Evolutionary conservation across 2,329 filamentous ascomycete species (phyloP), one percentile per base, ranked within the genome.

Genomic region (Trichoderma simmonsii): DNA sequence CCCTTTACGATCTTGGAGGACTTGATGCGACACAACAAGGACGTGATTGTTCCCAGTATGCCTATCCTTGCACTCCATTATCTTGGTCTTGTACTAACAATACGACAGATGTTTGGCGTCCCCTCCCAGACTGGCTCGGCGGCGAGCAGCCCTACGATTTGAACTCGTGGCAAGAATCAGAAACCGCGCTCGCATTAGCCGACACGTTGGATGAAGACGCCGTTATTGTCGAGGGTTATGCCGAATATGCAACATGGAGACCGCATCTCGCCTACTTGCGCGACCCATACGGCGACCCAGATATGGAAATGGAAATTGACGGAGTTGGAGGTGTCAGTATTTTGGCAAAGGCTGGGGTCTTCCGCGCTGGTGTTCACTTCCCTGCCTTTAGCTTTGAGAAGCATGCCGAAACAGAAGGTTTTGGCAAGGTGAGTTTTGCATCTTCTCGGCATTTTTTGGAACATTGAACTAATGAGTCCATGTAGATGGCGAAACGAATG

Each of bases 261-360:
- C 96, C 96, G 56, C 96, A 99, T 87, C 86, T 99, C 78, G 96
- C 96, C 56, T 99, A 99, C 80, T 89, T 99, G 8, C 92, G 96
- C 73, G 96, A 99, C 80, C 96, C 96, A 2, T 98, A 97, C 78
- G 96, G 96, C 51, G 96, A 99, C 79, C 95, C 95, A 24, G 96
- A 99, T 80, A 98, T 98, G 92, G 96, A 99, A 81, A 98, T 99
- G 96, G 96, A 99, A 78, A 95, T 99, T 77, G 96, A 99, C 77
- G 96, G 96, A 75, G 95, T 99, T 61, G 95, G 96, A 65, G 96
- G 96, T 83, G 96, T 99, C 77, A 98, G 94, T 83, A 99, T 99
- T 78, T 83, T 99, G 77, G 95, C 96, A 60, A 99, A 98, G 83
- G 96, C 96, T 2, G 92, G 92, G 77, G 96, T 99, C 0, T 99